Evolutionary conservation across 1,284 basidiomycete genomes (phyloP).

Genomic region (Apiotrichum sp.): DNA sequence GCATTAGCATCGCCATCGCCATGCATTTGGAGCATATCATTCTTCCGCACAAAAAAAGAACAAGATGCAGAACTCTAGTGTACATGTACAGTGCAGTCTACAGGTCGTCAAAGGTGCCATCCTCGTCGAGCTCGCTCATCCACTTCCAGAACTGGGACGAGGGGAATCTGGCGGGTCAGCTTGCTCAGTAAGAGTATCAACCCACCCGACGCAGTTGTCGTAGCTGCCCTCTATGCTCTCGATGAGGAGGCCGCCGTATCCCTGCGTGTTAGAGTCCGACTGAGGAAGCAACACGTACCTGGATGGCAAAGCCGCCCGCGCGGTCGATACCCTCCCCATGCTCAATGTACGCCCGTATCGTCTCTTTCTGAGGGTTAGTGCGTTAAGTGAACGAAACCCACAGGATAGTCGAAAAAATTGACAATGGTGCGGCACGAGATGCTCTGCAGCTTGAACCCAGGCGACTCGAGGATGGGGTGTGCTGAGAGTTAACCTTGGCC

Average conservation of each 20-base stretch:
- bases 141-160: slow-evolving; percentile 44
- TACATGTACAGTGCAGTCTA: slow-evolving; percentile 14
- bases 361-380: slow-evolving; percentile 25
- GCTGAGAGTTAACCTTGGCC: slow-evolving; percentile 49
- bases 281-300: slow-evolving; percentile 52
- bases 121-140: slow-evolving; percentile 41
- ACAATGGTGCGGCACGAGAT: slow-evolving; percentile 77
- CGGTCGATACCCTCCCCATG: slow-evolving; percentile 83
- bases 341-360: slow-evolving; percentile 79
- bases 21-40: not conserved
- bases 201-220: slow-evolving; percentile 75
- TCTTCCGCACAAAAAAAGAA: not conserved
- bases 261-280: slow-evolving; percentile 49
- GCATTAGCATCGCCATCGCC: not conserved
- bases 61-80: slow-evolving; percentile 3
- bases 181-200: not conserved
- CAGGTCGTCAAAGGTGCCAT: slow-evolving; percentile 42
- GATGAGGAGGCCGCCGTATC: slow-evolving; percentile 71
- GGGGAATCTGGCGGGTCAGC: slow-evolving; percentile 32
- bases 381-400: slow-evolving; percentile 28
- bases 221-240: slow-evolving; percentile 85
- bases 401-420: slow-evolving; percentile 67
- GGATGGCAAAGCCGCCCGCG: slow-evolving; percentile 91
- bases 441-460: slow-evolving; percentile 80
- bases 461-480: slow-evolving; percentile 73